These are phyloP conservation scores for Hemileccinum impolitum DNA, from an alignment of 768 basidiomycete genomes.

Conservation along the genomic window DNA sequence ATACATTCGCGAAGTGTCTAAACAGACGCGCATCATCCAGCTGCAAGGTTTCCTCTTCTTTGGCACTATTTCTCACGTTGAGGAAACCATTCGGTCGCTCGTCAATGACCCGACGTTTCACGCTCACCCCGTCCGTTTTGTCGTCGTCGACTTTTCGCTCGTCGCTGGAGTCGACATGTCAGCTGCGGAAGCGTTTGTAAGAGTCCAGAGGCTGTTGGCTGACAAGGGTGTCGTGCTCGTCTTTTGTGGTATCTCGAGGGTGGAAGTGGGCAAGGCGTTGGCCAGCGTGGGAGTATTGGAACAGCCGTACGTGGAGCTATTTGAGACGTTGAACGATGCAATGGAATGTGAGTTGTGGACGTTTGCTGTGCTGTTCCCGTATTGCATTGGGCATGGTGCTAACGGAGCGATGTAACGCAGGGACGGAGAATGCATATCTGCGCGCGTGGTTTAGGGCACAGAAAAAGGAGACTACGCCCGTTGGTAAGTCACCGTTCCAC, in stretches of 20 bases:
- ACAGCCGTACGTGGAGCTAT: conserved; percentile 76
- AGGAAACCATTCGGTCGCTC: conserved; percentile 76
- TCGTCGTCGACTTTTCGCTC: conserved; percentile 82
- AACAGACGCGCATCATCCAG: conserved; percentile 84
- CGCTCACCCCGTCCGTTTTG: conserved; percentile 78
- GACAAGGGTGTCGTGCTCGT: conserved; percentile 80
- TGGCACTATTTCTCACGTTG: conserved; percentile 88
- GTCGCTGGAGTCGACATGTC: conserved; percentile 93
- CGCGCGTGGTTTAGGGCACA: conserved; percentile 72
- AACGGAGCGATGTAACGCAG: conserved; percentile 30
- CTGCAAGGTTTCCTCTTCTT: conserved; percentile 94
- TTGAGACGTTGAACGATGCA: conserved; percentile 80
- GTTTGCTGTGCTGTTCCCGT: conserved; percentile 1
- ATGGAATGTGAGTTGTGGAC: conserved; percentile 74
- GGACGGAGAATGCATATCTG: conserved; percentile 94
- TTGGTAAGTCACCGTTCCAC: conserved; percentile 38
- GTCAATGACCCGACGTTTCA: conserved; percentile 72
- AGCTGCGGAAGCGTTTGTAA: conserved; percentile 90
- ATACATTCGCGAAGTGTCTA: conserved; percentile 90
- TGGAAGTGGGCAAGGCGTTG: conserved; percentile 68
- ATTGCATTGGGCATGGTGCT: conserved; percentile 1
- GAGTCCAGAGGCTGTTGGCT: conserved; percentile 77
- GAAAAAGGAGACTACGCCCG: conserved; percentile 47
- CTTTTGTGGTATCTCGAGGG: conserved; percentile 77
- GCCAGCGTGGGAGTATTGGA: conserved; percentile 76